phyloP scores from a whole-genome alignment of 192 early-diverging fungal species.

The Fimicolochytrium jonesii region DNA sequence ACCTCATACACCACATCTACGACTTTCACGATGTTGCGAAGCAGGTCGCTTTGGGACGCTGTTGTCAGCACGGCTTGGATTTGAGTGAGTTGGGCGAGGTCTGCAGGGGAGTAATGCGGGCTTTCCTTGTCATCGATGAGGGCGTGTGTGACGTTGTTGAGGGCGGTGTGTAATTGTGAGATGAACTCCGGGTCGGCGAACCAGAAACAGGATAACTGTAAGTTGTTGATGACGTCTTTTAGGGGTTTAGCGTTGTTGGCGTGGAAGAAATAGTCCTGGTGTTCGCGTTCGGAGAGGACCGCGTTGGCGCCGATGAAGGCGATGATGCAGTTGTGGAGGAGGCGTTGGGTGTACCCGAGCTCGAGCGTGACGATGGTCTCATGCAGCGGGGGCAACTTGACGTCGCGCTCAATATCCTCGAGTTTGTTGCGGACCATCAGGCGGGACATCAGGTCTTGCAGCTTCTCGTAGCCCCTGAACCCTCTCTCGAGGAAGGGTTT shows the following conservation, averaged over 20 bases:
- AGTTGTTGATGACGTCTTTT: slow-evolving; percentile 55
- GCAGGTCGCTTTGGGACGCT: not conserved
- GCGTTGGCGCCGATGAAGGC: slow-evolving; percentile 69
- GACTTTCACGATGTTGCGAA: not conserved
- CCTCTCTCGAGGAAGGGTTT: slow-evolving; percentile 52
- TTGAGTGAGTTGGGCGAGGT: not conserved
- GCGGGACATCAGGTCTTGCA: slow-evolving; percentile 58
- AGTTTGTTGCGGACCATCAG: slow-evolving; percentile 70
- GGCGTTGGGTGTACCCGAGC: slow-evolving; percentile 44
- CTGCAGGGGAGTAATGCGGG: not conserved
- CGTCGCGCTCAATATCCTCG: slow-evolving; percentile 51
- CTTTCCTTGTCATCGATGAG: slow-evolving; percentile 16
- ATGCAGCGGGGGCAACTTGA: slow-evolving; percentile 61
- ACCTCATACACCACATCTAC: slow-evolving; percentile 17
- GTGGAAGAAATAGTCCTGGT: slow-evolving; percentile 72
- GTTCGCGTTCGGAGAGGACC: slow-evolving; percentile 51
- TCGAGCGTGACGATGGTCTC: slow-evolving; percentile 42
- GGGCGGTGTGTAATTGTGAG: not conserved
- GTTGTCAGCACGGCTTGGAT: not conserved
- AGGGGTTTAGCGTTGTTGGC: slow-evolving; percentile 53
- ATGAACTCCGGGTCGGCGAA: slow-evolving; percentile 35
- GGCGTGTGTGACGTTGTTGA: slow-evolving; percentile 25
- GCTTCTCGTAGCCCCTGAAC: slow-evolving; percentile 38
- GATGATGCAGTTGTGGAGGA: slow-evolving; percentile 56
- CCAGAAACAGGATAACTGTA: slow-evolving; percentile 61